Conservation (phyloP, 2,329 filamentous ascomycete species). For the Aspergillus sp. region DNA sequence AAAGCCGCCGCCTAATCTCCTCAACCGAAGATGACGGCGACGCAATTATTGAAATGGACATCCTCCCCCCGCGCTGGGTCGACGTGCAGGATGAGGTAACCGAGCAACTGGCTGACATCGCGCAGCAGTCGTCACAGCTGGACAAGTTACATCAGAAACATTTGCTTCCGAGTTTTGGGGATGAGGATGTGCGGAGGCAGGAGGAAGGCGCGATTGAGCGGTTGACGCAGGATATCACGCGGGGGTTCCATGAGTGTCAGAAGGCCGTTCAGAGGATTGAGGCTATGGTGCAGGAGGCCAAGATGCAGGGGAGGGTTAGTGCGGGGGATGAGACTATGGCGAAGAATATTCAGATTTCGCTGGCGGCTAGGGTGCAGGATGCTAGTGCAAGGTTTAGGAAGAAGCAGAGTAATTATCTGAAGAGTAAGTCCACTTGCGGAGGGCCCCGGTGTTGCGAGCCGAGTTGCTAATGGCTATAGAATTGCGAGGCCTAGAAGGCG, state of each 20-base stretch:
- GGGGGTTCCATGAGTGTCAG: conserved; percentile 83
- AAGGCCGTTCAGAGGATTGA: conserved; percentile 82
- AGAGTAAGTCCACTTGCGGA: conserved; percentile 54
- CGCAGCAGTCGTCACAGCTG: conserved; percentile 72
- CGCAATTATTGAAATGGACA: conserved; percentile 95
- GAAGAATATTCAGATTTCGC: conserved; percentile 85
- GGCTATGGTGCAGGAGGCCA: conserved; percentile 74
- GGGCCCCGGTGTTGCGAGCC: not conserved
- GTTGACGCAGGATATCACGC: conserved; percentile 84
- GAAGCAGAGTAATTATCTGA: conserved; percentile 93
- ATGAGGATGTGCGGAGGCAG: conserved; percentile 77
- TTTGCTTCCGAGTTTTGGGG: conserved; percentile 91
- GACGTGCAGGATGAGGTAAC: conserved; percentile 91
- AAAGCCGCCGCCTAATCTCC: conserved; percentile 78
- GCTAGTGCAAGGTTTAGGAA: conserved; percentile 88
- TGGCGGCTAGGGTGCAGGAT: conserved; percentile 83
- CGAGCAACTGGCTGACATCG: conserved; percentile 71
- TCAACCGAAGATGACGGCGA: conserved; percentile 73
- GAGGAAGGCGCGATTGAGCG: conserved; percentile 88
- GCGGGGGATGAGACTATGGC: conserved; percentile 92
- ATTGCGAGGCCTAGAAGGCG: conserved; percentile 65
- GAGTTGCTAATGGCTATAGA: conserved; percentile 44
- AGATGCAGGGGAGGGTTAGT: conserved; percentile 61
- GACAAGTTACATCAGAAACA: conserved; percentile 96
- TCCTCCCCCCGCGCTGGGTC: conserved; percentile 90